Conservation (phyloP, 352 stramenopile genomes). For the Phytophthora ramorum region DNA sequence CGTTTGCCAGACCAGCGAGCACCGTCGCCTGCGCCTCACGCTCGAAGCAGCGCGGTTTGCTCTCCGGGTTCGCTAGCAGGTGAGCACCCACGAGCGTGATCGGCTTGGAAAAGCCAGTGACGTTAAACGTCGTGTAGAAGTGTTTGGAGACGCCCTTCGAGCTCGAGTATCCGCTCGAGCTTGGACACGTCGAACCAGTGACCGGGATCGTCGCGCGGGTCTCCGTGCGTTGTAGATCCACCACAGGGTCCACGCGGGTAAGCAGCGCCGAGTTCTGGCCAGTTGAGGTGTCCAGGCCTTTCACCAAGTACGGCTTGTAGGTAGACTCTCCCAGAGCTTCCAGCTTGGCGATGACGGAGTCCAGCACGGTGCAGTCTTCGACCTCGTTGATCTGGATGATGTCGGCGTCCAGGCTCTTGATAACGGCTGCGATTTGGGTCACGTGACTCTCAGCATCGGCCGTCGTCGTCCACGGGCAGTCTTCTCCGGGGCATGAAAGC, state of each 20-base stretch:
- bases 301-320: conserved; percentile 72
- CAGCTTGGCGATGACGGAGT: conserved; percentile 60
- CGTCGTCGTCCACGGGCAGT: conserved; percentile 62
- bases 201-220: conserved; percentile 48
- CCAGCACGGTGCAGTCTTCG: conserved; percentile 59
- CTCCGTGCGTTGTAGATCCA: conserved; percentile 52
- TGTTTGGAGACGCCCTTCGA: conserved; percentile 73
- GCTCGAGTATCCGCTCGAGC: conserved; percentile 41
- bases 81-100: conserved; percentile 73
- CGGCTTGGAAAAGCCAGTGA: conserved; percentile 66
- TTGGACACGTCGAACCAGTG: conserved; percentile 60
- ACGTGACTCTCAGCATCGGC: conserved; percentile 54
- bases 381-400: conserved; percentile 78
- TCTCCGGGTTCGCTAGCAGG: conserved; percentile 65
- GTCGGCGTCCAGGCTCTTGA: conserved; percentile 61
- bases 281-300: conserved; percentile 66
- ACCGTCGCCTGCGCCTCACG: conserved; percentile 71
- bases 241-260: conserved; percentile 65
- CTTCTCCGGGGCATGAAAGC: conserved; percentile 52
- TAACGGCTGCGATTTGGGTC: conserved; percentile 54
- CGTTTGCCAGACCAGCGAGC: conserved; percentile 49
- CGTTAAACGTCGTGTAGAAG: conserved; percentile 76
- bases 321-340: conserved; percentile 51
- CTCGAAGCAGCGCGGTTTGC: conserved; percentile 62
- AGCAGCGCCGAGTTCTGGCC: conserved; percentile 72